Base-by-base conservation (phyloP, 2,329 filamentous ascomycete species). In the Helotiales sp. region DNA sequence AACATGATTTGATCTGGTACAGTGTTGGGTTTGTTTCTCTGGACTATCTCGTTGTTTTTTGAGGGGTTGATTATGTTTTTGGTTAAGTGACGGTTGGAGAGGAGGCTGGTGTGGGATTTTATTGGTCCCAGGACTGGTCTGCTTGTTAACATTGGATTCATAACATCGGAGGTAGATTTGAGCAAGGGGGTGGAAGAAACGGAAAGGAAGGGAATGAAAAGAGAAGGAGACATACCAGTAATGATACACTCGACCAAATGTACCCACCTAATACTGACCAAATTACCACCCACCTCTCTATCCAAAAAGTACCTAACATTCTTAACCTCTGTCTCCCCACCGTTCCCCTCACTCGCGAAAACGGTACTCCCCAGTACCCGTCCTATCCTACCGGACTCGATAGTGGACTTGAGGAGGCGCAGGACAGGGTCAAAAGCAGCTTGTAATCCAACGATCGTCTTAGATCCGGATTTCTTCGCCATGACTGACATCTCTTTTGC, bases 361-460 rank as follows among this genome's bases (percentile, higher is more conserved):
- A 58, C 24, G 8, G 56, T 54, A 27, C 54, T 61, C 53, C 79
- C 81, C 19, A 85, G 63, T 0, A 86, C 71, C 38, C 76, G 79
- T 0, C 83, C 82, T 25, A 86, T 75, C 2, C 68, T 70, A 0
- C 79, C 80, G 0, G 71, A 67, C 1, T 67, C 67, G 5, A 86
- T 47, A 0, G 82, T 38, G 10, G 76, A 70, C 27, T 72, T 75
- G 2, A 85, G 30, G 63, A 77, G 80, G 1, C 70, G 59, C 2
- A 79, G 66, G 0, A 76, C 61, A 0, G 82, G 81, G 0, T 77
- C 69, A 7, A 79, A 64, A 0, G 77, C 72, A 0, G 79, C 81
- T 64, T 86, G 83, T 1, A 84, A 57, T 0, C 80, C 81, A 0
- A 85, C 75, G 3, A 82, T 68, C 74, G 77, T 30, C 31, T 55